Base-by-base conservation (phyloP, 768 basidiomycete species). In the Panus rudis region DNA sequence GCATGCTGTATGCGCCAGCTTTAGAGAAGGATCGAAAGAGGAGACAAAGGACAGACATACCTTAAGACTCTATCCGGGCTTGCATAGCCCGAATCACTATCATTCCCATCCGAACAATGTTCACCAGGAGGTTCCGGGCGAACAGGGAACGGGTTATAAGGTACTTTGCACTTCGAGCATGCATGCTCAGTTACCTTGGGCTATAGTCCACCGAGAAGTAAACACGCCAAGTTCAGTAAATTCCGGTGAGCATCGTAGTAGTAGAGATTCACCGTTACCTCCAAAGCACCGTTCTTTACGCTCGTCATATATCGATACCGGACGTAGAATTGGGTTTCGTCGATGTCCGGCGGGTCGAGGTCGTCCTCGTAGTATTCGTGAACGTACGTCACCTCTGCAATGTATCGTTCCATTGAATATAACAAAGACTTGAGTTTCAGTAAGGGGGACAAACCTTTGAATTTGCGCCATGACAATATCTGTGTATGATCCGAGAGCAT, bases 281-380 rank as follows among this genome's bases (percentile, higher is more conserved):
- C n/a, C n/a, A n/a, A n/a, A n/a, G n/a, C n/a, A n/a, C n/a, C n/a
- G n/a, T n/a, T n/a, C n/a, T n/a, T n/a, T n/a, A n/a, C n/a, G n/a
- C n/a, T n/a, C n/a, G n/a, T n/a, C n/a, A n/a, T n/a, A n/a, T n/a
- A n/a, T n/a, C n/a, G n/a, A n/a, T n/a, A n/a, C n/a, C n/a, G n/a
- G n/a, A n/a, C n/a, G 34, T 48, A 55, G 14, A 50, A 40, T 16
- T 47, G 38, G 5, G 16, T 22, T 4, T 48, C 43, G 12, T 31
- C 32, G 5, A 55, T 28, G 13, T 30, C 19, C 1, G 47, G 51
- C 20, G 49, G 49, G 22, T 53, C 48, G 8, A 55, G 38, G 12
- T 40, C 43, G 3, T 14, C 8, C n/a, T 55, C 54, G 23, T 47
- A 37, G 21, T 48, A 55, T 20, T 51, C 47, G 24, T 52, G 35